Conservation (phyloP, 495 filamentous ascomycete genomes). For the Glonium stellatum region DNA sequence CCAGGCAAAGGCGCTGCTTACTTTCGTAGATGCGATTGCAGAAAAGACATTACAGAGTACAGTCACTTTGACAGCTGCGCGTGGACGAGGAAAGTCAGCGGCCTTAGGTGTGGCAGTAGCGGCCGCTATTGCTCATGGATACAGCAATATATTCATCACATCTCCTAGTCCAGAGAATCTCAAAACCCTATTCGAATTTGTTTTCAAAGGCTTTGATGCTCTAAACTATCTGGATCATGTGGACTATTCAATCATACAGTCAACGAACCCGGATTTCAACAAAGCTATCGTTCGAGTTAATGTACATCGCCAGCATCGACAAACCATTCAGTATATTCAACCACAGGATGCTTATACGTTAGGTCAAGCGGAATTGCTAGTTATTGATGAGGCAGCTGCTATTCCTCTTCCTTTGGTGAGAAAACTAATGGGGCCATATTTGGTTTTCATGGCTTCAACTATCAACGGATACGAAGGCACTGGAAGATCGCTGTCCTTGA, state of each 20-base stretch:
- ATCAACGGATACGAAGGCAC: slow-evolving; percentile 99
- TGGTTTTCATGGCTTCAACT: slow-evolving; percentile 99
- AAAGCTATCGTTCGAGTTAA: slow-evolving; percentile 98
- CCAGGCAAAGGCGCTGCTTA: slow-evolving; percentile 89
- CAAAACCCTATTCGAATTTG: slow-evolving; percentile 96
- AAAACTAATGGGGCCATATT: slow-evolving; percentile 95
- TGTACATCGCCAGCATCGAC: slow-evolving; percentile 87
- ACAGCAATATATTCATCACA: slow-evolving; percentile 99
- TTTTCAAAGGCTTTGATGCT: slow-evolving; percentile 97
- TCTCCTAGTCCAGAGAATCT: slow-evolving; percentile 97
- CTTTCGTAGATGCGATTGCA: slow-evolving; percentile 91
- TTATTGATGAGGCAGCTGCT: slow-evolving; percentile 96
- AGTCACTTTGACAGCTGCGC: slow-evolving; percentile 84
- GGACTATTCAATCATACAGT: slow-evolving; percentile 97
- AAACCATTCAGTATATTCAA: slow-evolving; percentile 97
- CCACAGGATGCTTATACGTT: slow-evolving; percentile 92
- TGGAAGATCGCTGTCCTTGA: slow-evolving; percentile 86
- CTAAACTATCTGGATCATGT: slow-evolving; percentile 87
- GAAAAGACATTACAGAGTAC: slow-evolving; percentile 94
- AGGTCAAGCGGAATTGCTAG: slow-evolving; percentile 90
- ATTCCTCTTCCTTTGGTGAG: slow-evolving; percentile 88
- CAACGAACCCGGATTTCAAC: slow-evolving; percentile 97
- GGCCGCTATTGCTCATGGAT: slow-evolving; percentile 89
- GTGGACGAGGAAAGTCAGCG: slow-evolving; percentile 95
- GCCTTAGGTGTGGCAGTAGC: slow-evolving; percentile 91